Evolutionary conservation across 2,329 filamentous ascomycete genomes (phyloP).

Genomic region (Alternaria dauci): DNA sequence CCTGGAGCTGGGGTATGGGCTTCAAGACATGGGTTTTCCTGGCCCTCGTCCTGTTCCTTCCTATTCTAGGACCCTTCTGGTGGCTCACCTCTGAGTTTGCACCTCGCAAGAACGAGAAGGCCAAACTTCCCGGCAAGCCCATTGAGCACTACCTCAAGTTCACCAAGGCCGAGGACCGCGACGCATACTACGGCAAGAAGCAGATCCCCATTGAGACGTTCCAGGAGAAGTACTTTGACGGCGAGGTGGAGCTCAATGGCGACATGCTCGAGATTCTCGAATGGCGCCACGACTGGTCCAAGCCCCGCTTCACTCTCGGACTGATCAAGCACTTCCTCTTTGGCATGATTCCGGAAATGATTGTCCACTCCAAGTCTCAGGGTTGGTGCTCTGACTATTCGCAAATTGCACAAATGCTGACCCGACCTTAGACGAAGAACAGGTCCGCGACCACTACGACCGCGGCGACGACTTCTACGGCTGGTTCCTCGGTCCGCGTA

Average conservation of each 20-base stretch:
- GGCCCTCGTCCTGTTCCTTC: conserved; percentile 77
- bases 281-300: conserved; percentile 96
- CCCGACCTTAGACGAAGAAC: conserved; percentile 80
- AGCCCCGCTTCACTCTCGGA: conserved; percentile 85
- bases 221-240: conserved; percentile 97
- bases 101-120: conserved; percentile 93
- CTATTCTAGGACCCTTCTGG: conserved; percentile 86
- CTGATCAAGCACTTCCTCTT: conserved; percentile 90
- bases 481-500: conserved; percentile 97
- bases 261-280: conserved; percentile 89
- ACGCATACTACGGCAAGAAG: conserved; percentile 77
- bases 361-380: conserved; percentile 91
- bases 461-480: conserved; percentile 97
- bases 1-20: conserved; percentile 85
- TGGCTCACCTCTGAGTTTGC: conserved; percentile 78
- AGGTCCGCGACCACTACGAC: conserved; percentile 97
- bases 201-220: conserved; percentile 93
- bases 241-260: conserved; percentile 93
- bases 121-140: conserved; percentile 81
- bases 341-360: conserved; percentile 86
- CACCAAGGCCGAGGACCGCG: conserved; percentile 67
- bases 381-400: conserved; percentile 58
- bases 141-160: conserved; percentile 92
- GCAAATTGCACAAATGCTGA: conserved; percentile 9
- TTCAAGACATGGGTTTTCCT: conserved; percentile 90